Conservation (phyloP, 495 filamentous ascomycete genomes). For the Tuber microsphaerosporum region DNA sequence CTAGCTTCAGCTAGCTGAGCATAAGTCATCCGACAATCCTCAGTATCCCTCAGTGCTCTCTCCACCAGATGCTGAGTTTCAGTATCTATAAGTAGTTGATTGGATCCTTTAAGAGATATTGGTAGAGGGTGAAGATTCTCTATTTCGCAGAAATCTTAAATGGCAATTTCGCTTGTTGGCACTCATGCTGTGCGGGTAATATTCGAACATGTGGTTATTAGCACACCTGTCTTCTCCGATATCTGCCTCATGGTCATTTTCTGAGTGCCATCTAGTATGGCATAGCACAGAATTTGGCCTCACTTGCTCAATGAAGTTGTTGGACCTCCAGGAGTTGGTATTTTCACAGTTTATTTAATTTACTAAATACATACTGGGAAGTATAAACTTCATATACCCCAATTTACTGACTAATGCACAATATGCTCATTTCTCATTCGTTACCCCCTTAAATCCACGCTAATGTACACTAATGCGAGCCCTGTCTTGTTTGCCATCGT, state of each 20-base stretch:
- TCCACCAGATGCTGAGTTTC: constrained; percentile 15
- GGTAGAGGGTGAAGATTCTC: constrained; percentile 9
- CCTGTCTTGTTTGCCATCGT: too few species aligned
- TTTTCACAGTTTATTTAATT: too few species aligned
- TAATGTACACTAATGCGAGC: too few species aligned
- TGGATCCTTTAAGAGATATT: constrained; percentile 9
- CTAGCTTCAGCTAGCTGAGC: too few species aligned
- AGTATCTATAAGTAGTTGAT: too few species aligned
- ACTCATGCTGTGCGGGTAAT: constrained; percentile 13
- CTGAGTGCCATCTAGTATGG: constrained; percentile 14
- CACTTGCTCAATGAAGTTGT: constrained; percentile 25
- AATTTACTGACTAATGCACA: too few species aligned
- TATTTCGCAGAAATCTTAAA: constrained; percentile 13
- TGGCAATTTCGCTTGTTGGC: background rate
- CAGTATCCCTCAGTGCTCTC: background rate
- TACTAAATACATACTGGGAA: too few species aligned
- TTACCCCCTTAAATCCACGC: too few species aligned
- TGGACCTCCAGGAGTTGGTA: too few species aligned
- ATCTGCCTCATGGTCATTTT: constrained; percentile 25
- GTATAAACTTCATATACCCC: too few species aligned
- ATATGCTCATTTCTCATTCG: too few species aligned
- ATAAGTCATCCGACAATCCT: too few species aligned
- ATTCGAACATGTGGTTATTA: constrained; percentile 17
- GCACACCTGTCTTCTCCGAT: constrained; percentile 12
- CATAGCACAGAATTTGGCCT: constrained; percentile 27